These are phyloP conservation scores for Neolecta irregularis DNA, from an alignment of 1,139 yeast genomes.

Conservation along the genomic window DNA sequence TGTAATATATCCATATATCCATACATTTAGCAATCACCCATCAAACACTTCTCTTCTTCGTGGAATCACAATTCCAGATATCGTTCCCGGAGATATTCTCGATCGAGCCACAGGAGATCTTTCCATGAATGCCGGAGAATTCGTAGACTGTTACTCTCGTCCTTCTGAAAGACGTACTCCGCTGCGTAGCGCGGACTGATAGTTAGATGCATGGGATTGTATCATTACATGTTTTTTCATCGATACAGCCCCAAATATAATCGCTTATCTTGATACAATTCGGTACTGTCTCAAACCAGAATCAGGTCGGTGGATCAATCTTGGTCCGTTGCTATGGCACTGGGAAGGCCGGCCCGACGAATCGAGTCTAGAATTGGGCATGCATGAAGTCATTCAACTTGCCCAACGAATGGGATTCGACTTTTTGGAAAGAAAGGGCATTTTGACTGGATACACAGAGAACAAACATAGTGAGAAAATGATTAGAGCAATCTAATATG, in stretches of 20 bases:
- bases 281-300: constrained; percentile 35
- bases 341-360: too few relatives aligned
- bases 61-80: constrained; percentile 31
- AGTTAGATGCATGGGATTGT: constrained; percentile 30
- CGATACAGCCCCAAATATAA: constrained; percentile 61
- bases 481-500: too few relatives aligned
- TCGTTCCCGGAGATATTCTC: constrained; percentile 18
- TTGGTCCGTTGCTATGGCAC: constrained; percentile 82
- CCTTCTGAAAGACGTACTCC: too few relatives aligned
- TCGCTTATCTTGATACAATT: constrained; percentile 52
- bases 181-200: constrained; percentile 6
- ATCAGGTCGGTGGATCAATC: constrained; percentile 68
- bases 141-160: constrained; percentile 54
- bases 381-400: too few relatives aligned
- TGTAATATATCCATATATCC: constrained; percentile 58
- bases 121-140: constrained; percentile 72
- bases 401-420: too few relatives aligned
- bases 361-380: too few relatives aligned
- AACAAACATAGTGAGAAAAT: too few relatives aligned
- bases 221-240: constrained; percentile 62
- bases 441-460: too few relatives aligned
- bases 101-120: constrained; percentile 22
- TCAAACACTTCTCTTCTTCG: constrained; percentile 39
- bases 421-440: too few relatives aligned
- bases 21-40: constrained; percentile 56